phyloP scores from a whole-genome alignment of 202 grass and related monocot species.

The Carex sylvatica region DNA sequence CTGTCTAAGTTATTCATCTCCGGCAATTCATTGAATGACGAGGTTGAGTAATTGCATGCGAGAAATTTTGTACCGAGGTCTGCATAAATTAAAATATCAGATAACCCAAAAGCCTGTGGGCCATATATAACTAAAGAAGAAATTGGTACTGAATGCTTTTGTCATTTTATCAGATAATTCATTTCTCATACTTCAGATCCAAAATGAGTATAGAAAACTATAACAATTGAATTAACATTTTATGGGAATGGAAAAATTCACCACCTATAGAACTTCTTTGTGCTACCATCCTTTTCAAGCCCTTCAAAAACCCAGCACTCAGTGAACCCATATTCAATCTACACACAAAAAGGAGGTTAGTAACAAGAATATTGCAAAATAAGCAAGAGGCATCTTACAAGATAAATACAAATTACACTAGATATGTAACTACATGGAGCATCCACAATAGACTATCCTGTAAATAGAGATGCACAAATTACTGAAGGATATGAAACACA shows the following conservation, averaged over 20 bases:
- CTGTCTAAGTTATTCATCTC: conserved; percentile 39
- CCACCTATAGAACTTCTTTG: conserved; percentile 41
- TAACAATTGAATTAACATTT: neutral
- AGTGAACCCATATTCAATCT: conserved; percentile 59
- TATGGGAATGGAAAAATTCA: conserved; percentile 7
- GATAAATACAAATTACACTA: neutral
- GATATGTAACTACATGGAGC: conserved; percentile 7
- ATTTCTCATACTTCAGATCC: neutral
- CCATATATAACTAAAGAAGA: neutral
- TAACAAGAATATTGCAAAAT: conserved; percentile 8
- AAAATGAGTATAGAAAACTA: neutral
- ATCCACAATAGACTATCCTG: neutral
- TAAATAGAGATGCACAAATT: neutral
- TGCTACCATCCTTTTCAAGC: conserved; percentile 31
- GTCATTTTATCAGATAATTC: neutral
- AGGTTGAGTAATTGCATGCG: conserved; percentile 54
- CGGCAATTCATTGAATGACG: conserved; percentile 49
- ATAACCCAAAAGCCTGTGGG: neutral
- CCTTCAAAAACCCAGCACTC: conserved; percentile 41
- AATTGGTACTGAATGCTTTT: neutral
- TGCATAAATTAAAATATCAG: conserved; percentile 30
- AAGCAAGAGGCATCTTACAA: neutral
- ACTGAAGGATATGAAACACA: neutral
- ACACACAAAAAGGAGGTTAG: neutral
- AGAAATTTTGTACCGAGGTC: conserved; percentile 32